Evolutionary conservation across 805 yeast species (phyloP).

Genomic region (Candida krabiensis): DNA sequence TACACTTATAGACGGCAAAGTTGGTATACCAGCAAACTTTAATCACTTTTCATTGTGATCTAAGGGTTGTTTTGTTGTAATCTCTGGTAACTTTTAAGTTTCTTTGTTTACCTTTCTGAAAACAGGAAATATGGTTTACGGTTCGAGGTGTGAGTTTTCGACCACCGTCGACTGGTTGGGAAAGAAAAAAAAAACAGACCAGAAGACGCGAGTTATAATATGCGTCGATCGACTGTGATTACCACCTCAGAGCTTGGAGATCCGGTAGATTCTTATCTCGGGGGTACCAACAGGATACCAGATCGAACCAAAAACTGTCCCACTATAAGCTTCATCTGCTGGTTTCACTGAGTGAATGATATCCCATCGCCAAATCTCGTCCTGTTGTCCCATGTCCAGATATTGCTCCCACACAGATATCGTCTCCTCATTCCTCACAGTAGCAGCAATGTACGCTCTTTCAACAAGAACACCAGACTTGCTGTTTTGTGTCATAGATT

Average conservation of each 20-base stretch:
- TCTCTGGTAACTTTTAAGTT: no score
- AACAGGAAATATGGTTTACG: background rate
- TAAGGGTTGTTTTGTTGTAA: no score
- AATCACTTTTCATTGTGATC: no score
- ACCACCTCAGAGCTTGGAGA: constrained; percentile 19
- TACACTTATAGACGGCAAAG: no score
- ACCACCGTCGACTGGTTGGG: background rate
- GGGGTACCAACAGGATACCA: constrained; percentile 26
- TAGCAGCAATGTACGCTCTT: constrained; percentile 58
- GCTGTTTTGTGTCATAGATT: constrained; percentile 29
- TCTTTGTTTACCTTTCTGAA: background rate
- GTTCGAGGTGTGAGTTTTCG: background rate
- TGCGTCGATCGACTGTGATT: constrained; percentile 5
- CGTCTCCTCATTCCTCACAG: constrained; percentile 65
- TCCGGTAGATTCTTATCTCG: constrained; percentile 24
- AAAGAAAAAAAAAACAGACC: no score
- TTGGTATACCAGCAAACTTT: no score
- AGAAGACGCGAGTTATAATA: no score
- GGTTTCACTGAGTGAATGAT: constrained; percentile 10
- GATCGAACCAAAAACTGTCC: constrained; percentile 9
- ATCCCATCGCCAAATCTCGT: constrained; percentile 29
- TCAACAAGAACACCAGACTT: constrained; percentile 17
- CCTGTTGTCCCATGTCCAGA: constrained; percentile 29
- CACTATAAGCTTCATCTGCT: background rate
- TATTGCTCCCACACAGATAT: constrained; percentile 41